Conservation (phyloP, 2,329 filamentous ascomycete species). For the Colletotrichum chrysophilum region DNA sequence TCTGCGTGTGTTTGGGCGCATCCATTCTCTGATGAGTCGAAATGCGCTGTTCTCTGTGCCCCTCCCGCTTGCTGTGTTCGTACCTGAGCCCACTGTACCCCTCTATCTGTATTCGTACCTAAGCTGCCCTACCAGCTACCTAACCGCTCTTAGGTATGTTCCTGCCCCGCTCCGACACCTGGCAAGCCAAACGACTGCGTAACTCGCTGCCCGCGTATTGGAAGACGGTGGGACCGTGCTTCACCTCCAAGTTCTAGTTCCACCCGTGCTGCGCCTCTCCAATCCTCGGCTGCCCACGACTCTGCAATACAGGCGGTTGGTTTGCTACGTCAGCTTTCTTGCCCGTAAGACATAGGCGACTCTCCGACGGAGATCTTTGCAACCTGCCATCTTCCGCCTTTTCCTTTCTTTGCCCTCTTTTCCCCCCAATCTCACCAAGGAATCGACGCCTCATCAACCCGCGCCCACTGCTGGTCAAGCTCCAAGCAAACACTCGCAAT, state of each 20-base stretch:
- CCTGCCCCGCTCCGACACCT: slow-evolving; percentile 21
- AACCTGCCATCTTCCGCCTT: slow-evolving; percentile 1
- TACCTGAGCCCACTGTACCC: not conserved
- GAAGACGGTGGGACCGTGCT: slow-evolving; percentile 18
- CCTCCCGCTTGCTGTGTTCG: not conserved
- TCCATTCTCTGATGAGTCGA: not conserved
- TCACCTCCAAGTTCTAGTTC: slow-evolving; percentile 23
- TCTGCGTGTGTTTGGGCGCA: not conserved
- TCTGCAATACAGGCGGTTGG: slow-evolving; percentile 16
- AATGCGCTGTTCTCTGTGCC: not conserved
- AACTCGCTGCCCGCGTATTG: slow-evolving; percentile 16
- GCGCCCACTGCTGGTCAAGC: slow-evolving; percentile 22
- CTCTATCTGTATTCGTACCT: not conserved
- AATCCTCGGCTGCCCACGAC: slow-evolving; percentile 13
- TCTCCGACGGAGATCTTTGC: slow-evolving; percentile 14
- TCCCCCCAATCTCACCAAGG: not conserved
- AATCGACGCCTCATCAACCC: not conserved
- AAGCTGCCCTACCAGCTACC: not conserved
- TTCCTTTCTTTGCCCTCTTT: not conserved
- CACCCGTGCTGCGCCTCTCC: slow-evolving; percentile 22
- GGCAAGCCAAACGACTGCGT: slow-evolving; percentile 12
- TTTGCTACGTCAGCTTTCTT: slow-evolving; percentile 24
- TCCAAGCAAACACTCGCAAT: slow-evolving; percentile 50
- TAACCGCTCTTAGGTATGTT: slow-evolving; percentile 1
- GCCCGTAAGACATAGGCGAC: slow-evolving; percentile 18